These are phyloP conservation scores for Leccinum fibrillosum DNA, from an alignment of 768 basidiomycete species.

Conservation along the genomic window DNA sequence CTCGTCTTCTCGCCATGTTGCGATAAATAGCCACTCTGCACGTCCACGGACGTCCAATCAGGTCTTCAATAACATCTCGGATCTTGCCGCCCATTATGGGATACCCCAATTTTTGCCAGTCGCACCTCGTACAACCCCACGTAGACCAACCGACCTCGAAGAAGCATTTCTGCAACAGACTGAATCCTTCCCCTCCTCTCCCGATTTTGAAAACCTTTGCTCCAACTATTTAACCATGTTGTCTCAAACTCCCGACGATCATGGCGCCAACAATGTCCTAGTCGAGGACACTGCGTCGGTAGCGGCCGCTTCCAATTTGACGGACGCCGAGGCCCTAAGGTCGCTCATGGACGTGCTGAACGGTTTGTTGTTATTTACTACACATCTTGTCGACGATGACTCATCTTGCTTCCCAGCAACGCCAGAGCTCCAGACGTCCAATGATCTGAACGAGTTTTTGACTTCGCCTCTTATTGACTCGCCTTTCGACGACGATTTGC, in stretches of 20 bases:
- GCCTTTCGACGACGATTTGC: constrained; percentile 43
- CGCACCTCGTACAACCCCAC: constrained; percentile 58
- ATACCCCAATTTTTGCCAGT: constrained; percentile 70
- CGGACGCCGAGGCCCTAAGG: constrained; percentile 33
- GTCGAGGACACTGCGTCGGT: constrained; percentile 25
- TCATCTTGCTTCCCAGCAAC: constrained; percentile 23
- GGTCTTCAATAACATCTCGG: constrained; percentile 63
- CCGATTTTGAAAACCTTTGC: constrained; percentile 47
- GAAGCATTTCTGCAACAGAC: constrained; percentile 28
- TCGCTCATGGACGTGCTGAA: constrained; percentile 39
- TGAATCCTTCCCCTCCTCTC: constrained; percentile 23
- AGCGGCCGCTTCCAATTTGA: constrained; percentile 17
- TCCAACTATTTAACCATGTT: constrained; percentile 72
- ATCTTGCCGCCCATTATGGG: constrained; percentile 76
- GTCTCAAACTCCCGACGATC: constrained; percentile 44
- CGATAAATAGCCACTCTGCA: constrained; percentile 48
- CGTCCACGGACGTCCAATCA: constrained; percentile 68
- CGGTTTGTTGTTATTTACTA: constrained; percentile 24
- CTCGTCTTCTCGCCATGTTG: constrained; percentile 49
- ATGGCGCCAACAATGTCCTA: constrained; percentile 33
- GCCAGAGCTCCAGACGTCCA: constrained; percentile 36
- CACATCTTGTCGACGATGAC: rapidly evolving
- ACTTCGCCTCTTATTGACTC: constrained; percentile 49
- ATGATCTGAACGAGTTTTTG: constrained; percentile 40
- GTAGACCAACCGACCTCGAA: constrained; percentile 35